These are phyloP conservation scores for Goffeauzyma gilvescens DNA, from an alignment of 768 basidiomycete species.

Conservation along the genomic window DNA sequence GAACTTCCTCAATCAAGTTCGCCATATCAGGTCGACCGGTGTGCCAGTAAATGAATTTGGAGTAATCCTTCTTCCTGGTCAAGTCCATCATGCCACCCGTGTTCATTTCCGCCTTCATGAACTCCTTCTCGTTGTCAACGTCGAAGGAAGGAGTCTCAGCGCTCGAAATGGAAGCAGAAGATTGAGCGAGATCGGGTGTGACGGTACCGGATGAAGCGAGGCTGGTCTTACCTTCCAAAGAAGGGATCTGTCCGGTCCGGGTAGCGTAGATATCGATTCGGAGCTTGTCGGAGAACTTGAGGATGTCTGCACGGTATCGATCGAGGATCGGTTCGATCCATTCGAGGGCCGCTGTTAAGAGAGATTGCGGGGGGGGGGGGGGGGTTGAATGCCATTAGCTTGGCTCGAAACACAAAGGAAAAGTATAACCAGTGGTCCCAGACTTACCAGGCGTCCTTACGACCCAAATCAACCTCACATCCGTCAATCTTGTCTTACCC, in stretches of 20 bases:
- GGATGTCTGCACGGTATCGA: constrained; percentile 6
- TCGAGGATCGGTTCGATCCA: constrained; percentile 20
- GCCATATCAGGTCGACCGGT: too few species aligned
- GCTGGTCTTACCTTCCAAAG: too few species aligned
- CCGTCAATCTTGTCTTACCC: constrained; percentile 12
- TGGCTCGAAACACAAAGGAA: too few species aligned
- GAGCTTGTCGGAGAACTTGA: too few species aligned
- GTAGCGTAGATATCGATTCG: too few species aligned
- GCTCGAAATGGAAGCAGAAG: neutral
- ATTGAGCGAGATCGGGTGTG: too few species aligned
- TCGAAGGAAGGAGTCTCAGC: neutral
- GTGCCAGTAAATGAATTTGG: too few species aligned
- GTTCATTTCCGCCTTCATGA: neutral
- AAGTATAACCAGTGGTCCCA: too few species aligned
- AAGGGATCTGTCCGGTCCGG: too few species aligned
- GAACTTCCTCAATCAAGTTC: constrained; percentile 1
- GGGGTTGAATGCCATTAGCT: neutral
- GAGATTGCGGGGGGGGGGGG: neutral
- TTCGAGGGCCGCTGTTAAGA: constrained; percentile 7
- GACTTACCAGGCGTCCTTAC: constrained; percentile 18
- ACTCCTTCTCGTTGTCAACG: neutral
- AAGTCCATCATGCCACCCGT: neutral
- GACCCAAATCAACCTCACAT: constrained; percentile 25
- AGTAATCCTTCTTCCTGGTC: too few species aligned
- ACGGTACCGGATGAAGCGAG: too few species aligned